Evolutionary conservation across 2,329 filamentous ascomycete genomes (phyloP), one percentile per base, ranked within the genome.

Genomic region (Coleophoma crateriformis): DNA sequence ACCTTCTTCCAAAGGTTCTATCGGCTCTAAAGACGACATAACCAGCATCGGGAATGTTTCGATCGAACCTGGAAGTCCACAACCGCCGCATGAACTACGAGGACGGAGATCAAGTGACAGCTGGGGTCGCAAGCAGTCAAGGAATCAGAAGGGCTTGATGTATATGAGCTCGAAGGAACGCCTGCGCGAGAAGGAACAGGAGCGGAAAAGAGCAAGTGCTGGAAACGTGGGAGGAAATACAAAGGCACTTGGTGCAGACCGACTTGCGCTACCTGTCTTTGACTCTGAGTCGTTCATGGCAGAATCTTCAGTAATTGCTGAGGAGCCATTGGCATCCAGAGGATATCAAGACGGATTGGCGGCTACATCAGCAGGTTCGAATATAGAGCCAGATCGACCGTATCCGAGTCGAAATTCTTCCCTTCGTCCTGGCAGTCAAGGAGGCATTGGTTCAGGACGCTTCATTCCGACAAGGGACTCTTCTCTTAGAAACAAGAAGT

Each of bases 101-200:
- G 72, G 71, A 47, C 72, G 78, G 59, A 68, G 71, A 39, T 84
- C 81, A 2, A 71, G 75, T 54, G 82, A 85, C 58, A 84, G 79
- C 63, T 85, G 81, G 80, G 77, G 77, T 17, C 78, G 71, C 63
- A 84, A 80, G 61, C 68, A 75, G 38, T 65, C 66, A 3, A 73
- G 81, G 27, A 70, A 70, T 50, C 67, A 77, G 53, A 80, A 77
- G 62, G 78, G 82, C 3, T 68, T 88, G 60, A 82, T 84, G 77
- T 87, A 88, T 61, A 88, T 86, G 83, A 83, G 77, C 68, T 88
- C 85, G 42, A 84, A 79, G 61, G 85, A 89, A 64, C 75, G 76
- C 32, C 68, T 88, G 42, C 75, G 78, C 42, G 80, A 82, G 46
- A 82, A 76, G 55, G 83, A 87, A 54, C 68, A 69, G 4, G 82